phyloP scores from a whole-genome alignment of 2,329 filamentous ascomycete genomes.

The Beauveria bassiana region DNA sequence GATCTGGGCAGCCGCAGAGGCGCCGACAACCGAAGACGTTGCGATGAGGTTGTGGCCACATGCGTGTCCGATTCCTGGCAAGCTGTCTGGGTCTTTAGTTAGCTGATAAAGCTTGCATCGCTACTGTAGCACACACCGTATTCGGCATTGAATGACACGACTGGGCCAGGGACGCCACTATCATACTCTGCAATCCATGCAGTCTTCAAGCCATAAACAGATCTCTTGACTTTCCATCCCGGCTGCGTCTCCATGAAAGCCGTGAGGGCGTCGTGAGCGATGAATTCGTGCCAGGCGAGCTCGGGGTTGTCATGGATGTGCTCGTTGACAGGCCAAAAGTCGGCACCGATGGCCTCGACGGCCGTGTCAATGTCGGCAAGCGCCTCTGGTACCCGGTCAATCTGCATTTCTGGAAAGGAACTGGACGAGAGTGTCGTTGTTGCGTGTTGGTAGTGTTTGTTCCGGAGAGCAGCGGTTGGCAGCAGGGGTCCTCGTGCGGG shows the following conservation, averaged over 20 bases:
- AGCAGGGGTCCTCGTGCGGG: neutral
- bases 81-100: constrained; percentile 29
- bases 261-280: constrained; percentile 33
- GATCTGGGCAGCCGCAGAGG: constrained; percentile 37
- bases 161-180: constrained; percentile 26
- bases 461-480: too few relatives aligned
- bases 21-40: constrained; percentile 37
- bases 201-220: constrained; percentile 35
- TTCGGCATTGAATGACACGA: constrained; percentile 35
- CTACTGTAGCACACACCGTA: constrained; percentile 35
- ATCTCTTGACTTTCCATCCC: constrained; percentile 31
- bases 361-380: constrained; percentile 24
- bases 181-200: constrained; percentile 35
- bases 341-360: constrained; percentile 13
- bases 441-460: neutral
- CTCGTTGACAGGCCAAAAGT: constrained; percentile 29
- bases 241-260: constrained; percentile 25
- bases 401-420: neutral
- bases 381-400: neutral
- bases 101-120: constrained; percentile 35
- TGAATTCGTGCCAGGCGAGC: constrained; percentile 32
- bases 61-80: constrained; percentile 43
- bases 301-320: constrained; percentile 38
- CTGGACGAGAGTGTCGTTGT: neutral
- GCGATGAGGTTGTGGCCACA: constrained; percentile 50